Base-by-base conservation (phyloP, 345 rosid genomes). In the Schrenkiella parvula region DNA sequence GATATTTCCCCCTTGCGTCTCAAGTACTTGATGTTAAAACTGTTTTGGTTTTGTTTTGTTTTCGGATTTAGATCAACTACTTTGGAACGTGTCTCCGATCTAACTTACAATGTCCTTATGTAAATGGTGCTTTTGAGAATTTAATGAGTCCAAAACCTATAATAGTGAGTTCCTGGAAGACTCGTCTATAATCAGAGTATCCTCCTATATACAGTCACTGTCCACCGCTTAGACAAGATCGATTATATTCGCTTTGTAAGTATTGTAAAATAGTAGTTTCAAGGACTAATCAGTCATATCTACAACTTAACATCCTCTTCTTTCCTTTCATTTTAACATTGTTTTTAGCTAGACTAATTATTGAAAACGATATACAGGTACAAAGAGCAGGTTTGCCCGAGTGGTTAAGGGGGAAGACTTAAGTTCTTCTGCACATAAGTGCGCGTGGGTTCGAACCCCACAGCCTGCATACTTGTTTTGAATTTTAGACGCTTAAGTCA, bases 391-490 rank as follows among this genome's bases (percentile, higher is more conserved):
- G 91, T 85, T 92, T 88, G 90, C 93, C 93, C 90, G 91, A 84
- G 97, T 68, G 93, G 90, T 88, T 87, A 87, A 90, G 92, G 88
- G 92, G 91, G 89, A 76, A 84, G 89, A 87, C 90, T 84, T 86
- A 88, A 88, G 93, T 86, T 93, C 92, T 90, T 84, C 92, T 87
- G 91, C 87, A 83, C 88, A 78, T 52, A 84, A 82, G 93, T 83
- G 86, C 95, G 91, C 93, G 95, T 86, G 92, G 92, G 96, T 90
- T 90, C 96, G 90, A 90, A 93, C 93, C 87, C 88, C 93, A 86
- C 90, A 83, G 96, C 90, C 96, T 81, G 87, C 90, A 71, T 6
- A 2, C 2, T 26, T 6, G 1, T 48, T 48, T 46, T 17, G 4
- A 4, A 21, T 2, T 37, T 37, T 9, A 35, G 38, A 35, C 41